Conservation (phyloP, 2,329 filamentous ascomycete genomes). For the Sporothrix sp. region DNA sequence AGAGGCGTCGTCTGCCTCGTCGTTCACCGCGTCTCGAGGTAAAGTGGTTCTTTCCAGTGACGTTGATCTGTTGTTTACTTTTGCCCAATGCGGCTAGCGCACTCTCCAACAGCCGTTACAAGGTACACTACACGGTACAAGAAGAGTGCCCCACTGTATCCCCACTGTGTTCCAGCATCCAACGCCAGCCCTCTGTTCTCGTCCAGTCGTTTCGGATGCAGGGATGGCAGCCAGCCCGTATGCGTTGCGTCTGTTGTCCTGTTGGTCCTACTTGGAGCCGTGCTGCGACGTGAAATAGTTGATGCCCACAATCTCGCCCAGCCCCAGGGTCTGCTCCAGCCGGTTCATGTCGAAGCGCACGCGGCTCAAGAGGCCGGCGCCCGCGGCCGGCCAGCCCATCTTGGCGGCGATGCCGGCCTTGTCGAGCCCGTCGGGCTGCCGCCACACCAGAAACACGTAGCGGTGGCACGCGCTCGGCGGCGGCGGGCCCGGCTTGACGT, state of each 20-base stretch:
- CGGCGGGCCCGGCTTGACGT: conserved; percentile 14
- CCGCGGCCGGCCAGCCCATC: conserved; percentile 23
- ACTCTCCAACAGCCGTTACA: neutral
- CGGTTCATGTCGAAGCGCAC: conserved; percentile 34
- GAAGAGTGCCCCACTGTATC: too few relatives aligned
- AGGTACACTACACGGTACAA: too few relatives aligned
- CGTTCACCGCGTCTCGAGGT: too few relatives aligned
- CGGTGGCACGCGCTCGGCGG: conserved; percentile 13
- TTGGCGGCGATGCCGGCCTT: conserved; percentile 21
- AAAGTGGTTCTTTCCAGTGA: neutral
- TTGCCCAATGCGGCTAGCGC: conserved; percentile 13
- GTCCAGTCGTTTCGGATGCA: too few relatives aligned
- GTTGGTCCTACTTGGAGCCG: too few relatives aligned
- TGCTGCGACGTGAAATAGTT: conserved; percentile 19
- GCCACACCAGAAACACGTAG: conserved; percentile 17
- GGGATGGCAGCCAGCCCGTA: too few relatives aligned
- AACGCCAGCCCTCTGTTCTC: too few relatives aligned
- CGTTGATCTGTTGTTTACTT: conserved; percentile 13
- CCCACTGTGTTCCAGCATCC: too few relatives aligned
- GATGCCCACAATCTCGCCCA: conserved; percentile 19
- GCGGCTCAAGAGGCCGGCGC: conserved; percentile 27
- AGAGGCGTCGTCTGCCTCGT: too few relatives aligned
- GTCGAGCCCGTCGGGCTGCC: conserved; percentile 15
- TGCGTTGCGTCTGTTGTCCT: too few relatives aligned
- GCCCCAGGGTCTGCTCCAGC: conserved; percentile 25